Evolutionary conservation across 2,329 filamentous ascomycete species (phyloP), one percentile per base, ranked within the genome.

Genomic region (Mycosphaerella arachidis): DNA sequence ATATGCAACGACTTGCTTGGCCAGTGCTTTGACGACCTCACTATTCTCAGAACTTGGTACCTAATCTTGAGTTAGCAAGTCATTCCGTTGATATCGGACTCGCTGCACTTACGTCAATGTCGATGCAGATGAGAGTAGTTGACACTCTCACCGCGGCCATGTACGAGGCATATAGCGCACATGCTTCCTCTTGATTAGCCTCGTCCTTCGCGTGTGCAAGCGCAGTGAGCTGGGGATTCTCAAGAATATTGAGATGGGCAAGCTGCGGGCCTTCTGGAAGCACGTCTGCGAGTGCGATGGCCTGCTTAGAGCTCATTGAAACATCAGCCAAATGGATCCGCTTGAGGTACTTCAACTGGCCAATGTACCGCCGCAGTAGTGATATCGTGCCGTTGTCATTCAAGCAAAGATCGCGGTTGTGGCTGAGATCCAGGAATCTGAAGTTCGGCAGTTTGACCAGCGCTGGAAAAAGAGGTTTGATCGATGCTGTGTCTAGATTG

Each of bases 1-100:
- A 74, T 97, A 97, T 0, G 91, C 93, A 48, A 97, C 88, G n/a
- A 96, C 89, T 73, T 96, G 92, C 70, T 93, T 95, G 0, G 92
- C 92, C 67, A 97, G 82, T 3, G 92, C 92, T 74, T 92, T 95
- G 68, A 97, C 90, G 27, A 97, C 85, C 72, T 97, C 94, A 57
- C 89, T 91, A n/a, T 89, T 90, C 58, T 91, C 86, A 24, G 86
- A 81, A 33, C 83, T 86, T 0, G 93, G 94, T 1, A 95, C 72
- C 72, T 74, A 48, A 48, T 50, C 64, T 46, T 60, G 59, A 55
- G 45, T 31, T 53, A 29, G 40, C 43, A 51, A 40, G 37, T 10
- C 24, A 30, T 40, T 12, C 33, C 12, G 12, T 13, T 18, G 7
- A 27, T 29, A 8, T 20, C 27, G 33, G 33, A 16, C n/a, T 18